Evolutionary conservation across 352 stramenopile genomes (phyloP).

Genomic region (Aphanomyces astaci): DNA sequence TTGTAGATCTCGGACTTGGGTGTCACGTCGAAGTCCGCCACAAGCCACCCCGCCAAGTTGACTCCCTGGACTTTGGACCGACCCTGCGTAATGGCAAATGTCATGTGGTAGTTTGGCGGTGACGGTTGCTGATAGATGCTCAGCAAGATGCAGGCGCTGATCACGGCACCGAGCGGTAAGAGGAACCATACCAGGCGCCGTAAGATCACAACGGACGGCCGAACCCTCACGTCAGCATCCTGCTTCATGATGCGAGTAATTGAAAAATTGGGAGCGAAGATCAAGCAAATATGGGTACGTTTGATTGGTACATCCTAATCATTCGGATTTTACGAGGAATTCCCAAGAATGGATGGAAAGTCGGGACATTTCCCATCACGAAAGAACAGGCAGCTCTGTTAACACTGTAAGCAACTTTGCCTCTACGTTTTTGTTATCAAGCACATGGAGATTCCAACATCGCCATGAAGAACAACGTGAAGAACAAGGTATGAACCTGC

Average conservation of each 20-base stretch:
- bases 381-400: too few relatives aligned
- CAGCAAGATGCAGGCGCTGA: neutral
- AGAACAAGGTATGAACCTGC: too few relatives aligned
- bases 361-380: too few relatives aligned
- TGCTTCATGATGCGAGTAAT: neutral
- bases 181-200: conserved; percentile 12
- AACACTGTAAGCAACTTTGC: too few relatives aligned
- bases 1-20: conserved; percentile 26
- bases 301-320: too few relatives aligned
- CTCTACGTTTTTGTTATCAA: too few relatives aligned
- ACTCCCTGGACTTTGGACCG: conserved; percentile 24
- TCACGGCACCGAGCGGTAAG: conserved; percentile 6
- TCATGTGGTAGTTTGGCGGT: conserved; percentile 22
- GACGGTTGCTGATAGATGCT: neutral
- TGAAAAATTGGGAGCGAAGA: too few relatives aligned
- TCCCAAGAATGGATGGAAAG: too few relatives aligned
- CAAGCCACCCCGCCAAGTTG: conserved; percentile 34
- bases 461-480: too few relatives aligned
- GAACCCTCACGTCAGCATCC: neutral
- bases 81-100: conserved; percentile 26
- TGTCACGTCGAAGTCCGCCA: conserved; percentile 28
- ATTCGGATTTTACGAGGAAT: too few relatives aligned
- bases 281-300: too few relatives aligned
- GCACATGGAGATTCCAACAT: too few relatives aligned
- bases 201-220: neutral